Percentiles rank a stretch among this genome's conserved stretches.
phyloP scores from a whole-genome alignment of 306 rosid species.

The Psophocarpus tetragonolobus region DNA sequence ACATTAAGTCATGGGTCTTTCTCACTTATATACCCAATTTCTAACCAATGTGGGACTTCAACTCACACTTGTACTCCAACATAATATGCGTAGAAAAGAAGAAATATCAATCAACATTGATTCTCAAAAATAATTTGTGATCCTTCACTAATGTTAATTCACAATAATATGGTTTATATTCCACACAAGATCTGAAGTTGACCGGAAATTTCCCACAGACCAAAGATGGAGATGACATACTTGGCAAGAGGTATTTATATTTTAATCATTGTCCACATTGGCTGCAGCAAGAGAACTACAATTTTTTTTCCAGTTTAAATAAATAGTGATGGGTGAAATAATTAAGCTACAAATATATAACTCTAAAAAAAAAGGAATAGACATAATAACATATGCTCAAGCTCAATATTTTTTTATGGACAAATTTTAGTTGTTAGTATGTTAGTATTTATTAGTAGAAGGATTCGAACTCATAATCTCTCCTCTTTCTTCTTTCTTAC shows the following conservation, averaged over 20 bases:
- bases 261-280: background rate
- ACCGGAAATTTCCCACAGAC: background rate
- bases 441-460: too few relatives aligned
- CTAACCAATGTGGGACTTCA: too few relatives aligned
- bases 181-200: background rate
- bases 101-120: slow-evolving; percentile 10
- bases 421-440: too few relatives aligned
- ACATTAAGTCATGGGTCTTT: too few relatives aligned
- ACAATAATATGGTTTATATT: background rate
- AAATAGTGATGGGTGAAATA: slow-evolving; percentile 1
- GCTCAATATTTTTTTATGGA: too few relatives aligned
- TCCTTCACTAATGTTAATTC: slow-evolving; percentile 17
- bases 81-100: slow-evolving; percentile 30
- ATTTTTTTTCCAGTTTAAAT: background rate
- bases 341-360: background rate
- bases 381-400: background rate
- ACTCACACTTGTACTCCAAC: too few relatives aligned
- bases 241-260: slow-evolving; percentile 2
- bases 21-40: too few relatives aligned
- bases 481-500: too few relatives aligned
- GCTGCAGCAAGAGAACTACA: background rate
- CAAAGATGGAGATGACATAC: background rate
- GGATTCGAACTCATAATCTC: too few relatives aligned
- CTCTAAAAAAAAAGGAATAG: background rate
- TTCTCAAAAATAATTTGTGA: background rate